Evolutionary conservation across 805 yeast species (phyloP).

Genomic region (Saturnispora diversa): DNA sequence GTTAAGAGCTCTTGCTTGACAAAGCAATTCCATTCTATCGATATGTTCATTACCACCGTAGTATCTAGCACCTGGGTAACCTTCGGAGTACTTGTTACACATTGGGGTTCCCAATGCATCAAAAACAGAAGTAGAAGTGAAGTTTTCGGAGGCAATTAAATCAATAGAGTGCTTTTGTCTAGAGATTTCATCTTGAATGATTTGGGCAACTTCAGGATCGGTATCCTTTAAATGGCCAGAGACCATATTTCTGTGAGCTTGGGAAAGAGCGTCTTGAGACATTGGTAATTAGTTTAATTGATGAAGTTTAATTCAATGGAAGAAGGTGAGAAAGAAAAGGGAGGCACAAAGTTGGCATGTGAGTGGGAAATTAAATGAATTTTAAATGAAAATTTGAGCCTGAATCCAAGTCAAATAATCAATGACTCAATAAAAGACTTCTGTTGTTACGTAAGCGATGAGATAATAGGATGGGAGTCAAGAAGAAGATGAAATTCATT

Average conservation of each 20-base stretch:
- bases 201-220: slow-evolving; percentile 80
- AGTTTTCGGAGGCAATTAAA: slow-evolving; percentile 91
- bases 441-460: too few species aligned
- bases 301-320: not conserved
- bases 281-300: slow-evolving; percentile 1
- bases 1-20: slow-evolving; percentile 85
- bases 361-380: too few species aligned
- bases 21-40: slow-evolving; percentile 81
- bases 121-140: slow-evolving; percentile 91
- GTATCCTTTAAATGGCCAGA: slow-evolving; percentile 54
- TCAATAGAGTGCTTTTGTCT: slow-evolving; percentile 91
- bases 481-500: too few species aligned
- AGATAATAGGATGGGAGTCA: too few species aligned
- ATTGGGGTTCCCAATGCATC: slow-evolving; percentile 91
- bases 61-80: slow-evolving; percentile 96
- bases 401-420: too few species aligned
- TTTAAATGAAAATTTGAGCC: too few species aligned
- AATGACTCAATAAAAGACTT: too few species aligned
- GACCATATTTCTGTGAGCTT: slow-evolving; percentile 56
- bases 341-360: too few species aligned
- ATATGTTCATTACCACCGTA: slow-evolving; percentile 97
- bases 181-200: slow-evolving; percentile 64
- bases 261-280: slow-evolving; percentile 54
- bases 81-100: slow-evolving; percentile 97
- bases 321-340: slow-evolving; percentile 1